A percentile compares a stretch with the other conserved stretches of the same genome.
Conservation (phyloP, 2,329 filamentous ascomycete species). For the Akanthomyces lecanii region DNA sequence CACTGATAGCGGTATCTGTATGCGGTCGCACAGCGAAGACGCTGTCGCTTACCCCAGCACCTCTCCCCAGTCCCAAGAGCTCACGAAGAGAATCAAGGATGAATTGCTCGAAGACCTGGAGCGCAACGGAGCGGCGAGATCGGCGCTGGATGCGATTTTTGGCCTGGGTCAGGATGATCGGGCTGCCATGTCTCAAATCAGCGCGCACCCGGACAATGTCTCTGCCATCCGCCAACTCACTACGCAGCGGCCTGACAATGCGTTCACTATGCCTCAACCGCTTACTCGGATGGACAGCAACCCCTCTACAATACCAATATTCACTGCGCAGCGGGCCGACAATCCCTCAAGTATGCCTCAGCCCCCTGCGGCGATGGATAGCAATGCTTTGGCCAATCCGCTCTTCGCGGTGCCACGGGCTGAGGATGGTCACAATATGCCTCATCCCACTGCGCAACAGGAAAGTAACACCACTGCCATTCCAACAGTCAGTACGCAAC, state of each 20-base stretch:
- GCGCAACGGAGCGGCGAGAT: background rate
- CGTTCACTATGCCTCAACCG: background rate
- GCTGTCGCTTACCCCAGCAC: background rate
- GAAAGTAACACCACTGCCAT: too few species aligned
- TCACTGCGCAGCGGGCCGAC: background rate
- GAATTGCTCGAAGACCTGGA: slow-evolving; percentile 1
- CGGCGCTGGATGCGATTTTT: slow-evolving; percentile 5
- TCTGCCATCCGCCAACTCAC: background rate
- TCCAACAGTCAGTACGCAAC: background rate
- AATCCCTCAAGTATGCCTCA: background rate
- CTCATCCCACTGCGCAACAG: too few species aligned
- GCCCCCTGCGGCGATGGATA: background rate
- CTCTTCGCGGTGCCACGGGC: too few species aligned
- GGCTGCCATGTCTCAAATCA: background rate
- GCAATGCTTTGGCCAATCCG: too few species aligned
- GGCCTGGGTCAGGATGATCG: background rate
- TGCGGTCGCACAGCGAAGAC: slow-evolving; percentile 9
- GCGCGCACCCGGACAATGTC: background rate
- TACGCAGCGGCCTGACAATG: too few species aligned
- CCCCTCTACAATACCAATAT: background rate
- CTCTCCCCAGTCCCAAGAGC: background rate
- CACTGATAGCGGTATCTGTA: background rate
- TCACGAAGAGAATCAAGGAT: background rate
- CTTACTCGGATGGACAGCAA: background rate
- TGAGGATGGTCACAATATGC: too few species aligned